Evolutionary conservation across 192 early-diverging fungal species (phyloP).

Genomic region (Spinellus fusiger): DNA sequence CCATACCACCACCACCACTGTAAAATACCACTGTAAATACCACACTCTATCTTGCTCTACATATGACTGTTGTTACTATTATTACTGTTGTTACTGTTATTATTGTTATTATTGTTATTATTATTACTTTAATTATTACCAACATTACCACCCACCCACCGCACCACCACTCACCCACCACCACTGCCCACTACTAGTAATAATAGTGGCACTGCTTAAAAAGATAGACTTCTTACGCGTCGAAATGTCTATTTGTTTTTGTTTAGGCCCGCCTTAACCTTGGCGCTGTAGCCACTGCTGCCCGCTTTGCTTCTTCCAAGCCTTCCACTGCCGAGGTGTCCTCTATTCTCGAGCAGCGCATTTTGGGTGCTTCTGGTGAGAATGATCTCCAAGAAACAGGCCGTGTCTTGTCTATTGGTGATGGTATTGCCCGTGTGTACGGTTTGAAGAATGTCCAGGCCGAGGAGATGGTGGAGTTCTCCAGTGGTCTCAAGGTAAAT

Average conservation of each 20-base stretch:
- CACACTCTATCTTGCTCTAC: background rate
- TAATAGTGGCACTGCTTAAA: background rate
- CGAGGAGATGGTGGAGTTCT: constrained; percentile 99
- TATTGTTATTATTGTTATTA: background rate
- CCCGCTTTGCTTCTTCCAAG: constrained; percentile 53
- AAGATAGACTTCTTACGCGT: background rate
- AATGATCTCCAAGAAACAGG: constrained; percentile 97
- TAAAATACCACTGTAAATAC: background rate
- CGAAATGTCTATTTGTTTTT: background rate
- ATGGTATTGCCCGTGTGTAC: constrained; percentile 99
- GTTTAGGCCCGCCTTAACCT: constrained; percentile 48
- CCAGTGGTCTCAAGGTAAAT: constrained; percentile 89
- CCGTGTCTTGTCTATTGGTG: constrained; percentile 98
- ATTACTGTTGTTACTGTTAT: background rate
- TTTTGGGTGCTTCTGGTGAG: constrained; percentile 76
- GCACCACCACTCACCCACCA: background rate
- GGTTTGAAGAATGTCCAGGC: constrained; percentile 97
- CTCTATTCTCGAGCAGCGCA: constrained; percentile 96
- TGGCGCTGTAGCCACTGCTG: constrained; percentile 45
- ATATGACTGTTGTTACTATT: no score
- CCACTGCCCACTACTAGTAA: background rate
- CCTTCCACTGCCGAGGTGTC: constrained; percentile 90
- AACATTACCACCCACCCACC: background rate
- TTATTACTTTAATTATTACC: background rate
- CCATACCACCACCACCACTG: background rate